Base-by-base conservation (phyloP, 352 stramenopile genomes). In the Discostella stelligera region DNA sequence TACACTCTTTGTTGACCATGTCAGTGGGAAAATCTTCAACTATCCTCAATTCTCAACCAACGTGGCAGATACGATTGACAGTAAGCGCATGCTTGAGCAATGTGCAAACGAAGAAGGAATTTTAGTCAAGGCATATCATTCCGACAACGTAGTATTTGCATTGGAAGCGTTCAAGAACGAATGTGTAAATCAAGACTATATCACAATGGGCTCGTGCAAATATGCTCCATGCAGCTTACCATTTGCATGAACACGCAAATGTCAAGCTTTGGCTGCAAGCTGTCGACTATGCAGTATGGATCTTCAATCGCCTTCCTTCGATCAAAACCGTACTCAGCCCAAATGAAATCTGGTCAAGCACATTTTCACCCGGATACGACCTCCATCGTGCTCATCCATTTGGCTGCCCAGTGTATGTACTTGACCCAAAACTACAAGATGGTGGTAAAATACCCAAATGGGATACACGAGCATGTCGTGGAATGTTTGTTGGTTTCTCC, bases 201-300 rank as follows among this genome's bases (percentile, higher is more conserved):
- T 60, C 44, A 2, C 23, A 66, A 0, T 68, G 6, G 21, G 68
- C 74, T 0, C 20, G 70, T n/a, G 48, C 69, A 0, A 74, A 81
- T 50, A 37, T 88, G 10, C 16, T 84, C 7, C 81, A 88, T 52
- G n/a, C 46, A 13, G 16, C 49, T 0, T 37, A 82, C 11, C 71
- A 75, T 44, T 88, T 70, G 77, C 69, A 77, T n/a, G 44, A 69
- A 13, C 0, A 55, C n/a, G 62, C 44, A 5, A 41, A 75, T 25
- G 1, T 69, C 0, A 44, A 66, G 25, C 56, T 88, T 0, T 88
- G 81, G 81, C 73, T 77, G 0, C 74, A 86, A 44, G 73, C 78
- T 10, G 60, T 86, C 27, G 44, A 81, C 11, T 65, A 88, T 54
- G 73, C 73, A 7, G 52, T 54, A 9, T 74, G 74, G 58, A 7